Conservation (phyloP, 2,329 filamentous ascomycete species). For the Claviceps pusilla region DNA sequence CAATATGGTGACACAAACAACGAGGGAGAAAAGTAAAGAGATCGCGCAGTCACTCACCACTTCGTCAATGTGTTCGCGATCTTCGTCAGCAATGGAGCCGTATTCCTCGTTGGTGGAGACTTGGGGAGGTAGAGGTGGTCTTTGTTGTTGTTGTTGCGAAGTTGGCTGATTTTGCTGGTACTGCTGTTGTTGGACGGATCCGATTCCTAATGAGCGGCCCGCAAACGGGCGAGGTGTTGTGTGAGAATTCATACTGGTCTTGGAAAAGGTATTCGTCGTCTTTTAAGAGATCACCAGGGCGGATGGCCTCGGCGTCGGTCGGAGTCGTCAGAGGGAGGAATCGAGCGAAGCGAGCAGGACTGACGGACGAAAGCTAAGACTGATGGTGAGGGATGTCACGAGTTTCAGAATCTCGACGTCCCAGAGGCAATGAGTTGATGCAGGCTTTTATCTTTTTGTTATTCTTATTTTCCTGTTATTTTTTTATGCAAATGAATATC, state of each 20-base stretch:
- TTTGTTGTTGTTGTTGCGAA: constrained; percentile 11
- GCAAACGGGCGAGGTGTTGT: constrained; percentile 23
- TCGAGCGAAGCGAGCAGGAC: neutral
- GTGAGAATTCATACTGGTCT: constrained; percentile 21
- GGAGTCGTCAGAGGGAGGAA: neutral
- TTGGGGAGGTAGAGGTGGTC: constrained; percentile 19
- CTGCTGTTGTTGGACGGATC: constrained; percentile 18
- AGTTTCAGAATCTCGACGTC: neutral
- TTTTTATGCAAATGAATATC: neutral
- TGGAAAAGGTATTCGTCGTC: neutral
- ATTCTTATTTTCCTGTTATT: neutral
- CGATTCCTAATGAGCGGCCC: constrained; percentile 19
- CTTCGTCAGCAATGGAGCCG: constrained; percentile 58
- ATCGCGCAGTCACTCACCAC: constrained; percentile 46
- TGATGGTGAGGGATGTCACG: neutral
- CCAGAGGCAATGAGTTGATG: neutral
- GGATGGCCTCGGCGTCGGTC: neutral
- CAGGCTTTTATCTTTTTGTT: neutral
- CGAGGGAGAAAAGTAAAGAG: neutral
- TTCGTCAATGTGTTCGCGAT: constrained; percentile 84
- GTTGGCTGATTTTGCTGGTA: constrained; percentile 17
- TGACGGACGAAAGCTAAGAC: neutral
- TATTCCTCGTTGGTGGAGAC: constrained; percentile 25
- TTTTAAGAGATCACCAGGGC: neutral
- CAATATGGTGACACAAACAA: neutral